Conservation (phyloP, 78 protist genomes). For the Polysphondylium violaceum region DNA sequence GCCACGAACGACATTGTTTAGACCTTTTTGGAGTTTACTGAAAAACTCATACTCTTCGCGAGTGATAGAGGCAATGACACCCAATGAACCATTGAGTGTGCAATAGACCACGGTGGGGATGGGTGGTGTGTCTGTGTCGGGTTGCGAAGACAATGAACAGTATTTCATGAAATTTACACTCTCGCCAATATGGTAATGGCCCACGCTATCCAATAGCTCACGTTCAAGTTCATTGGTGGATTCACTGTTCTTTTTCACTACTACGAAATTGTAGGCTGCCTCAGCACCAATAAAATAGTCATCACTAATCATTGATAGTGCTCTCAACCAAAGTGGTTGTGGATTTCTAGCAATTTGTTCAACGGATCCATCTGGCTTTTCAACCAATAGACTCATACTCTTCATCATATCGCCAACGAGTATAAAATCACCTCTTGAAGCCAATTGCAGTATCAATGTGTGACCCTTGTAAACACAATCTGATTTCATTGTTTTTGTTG, state of each 20-base stretch:
- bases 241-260: slow-evolving; percentile 58
- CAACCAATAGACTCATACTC: slow-evolving; percentile 78
- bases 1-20: slow-evolving; percentile 76
- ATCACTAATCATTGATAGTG: slow-evolving; percentile 86
- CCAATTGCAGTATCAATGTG: slow-evolving; percentile 72
- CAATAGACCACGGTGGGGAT: slow-evolving; percentile 79
- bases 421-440: slow-evolving; percentile 89
- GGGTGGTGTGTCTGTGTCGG: slow-evolving; percentile 8
- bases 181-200: slow-evolving; percentile 92
- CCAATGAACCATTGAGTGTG: slow-evolving; percentile 90
- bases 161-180: slow-evolving; percentile 80
- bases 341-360: slow-evolving; percentile 79
- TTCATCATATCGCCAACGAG: slow-evolving; percentile 95
- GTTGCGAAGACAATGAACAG: slow-evolving; percentile 59
- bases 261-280: slow-evolving; percentile 70
- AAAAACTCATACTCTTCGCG: slow-evolving; percentile 76
- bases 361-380: slow-evolving; percentile 1
- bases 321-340: slow-evolving; percentile 85
- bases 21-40: slow-evolving; percentile 27
- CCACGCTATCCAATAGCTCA: slow-evolving; percentile 76
- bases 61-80: slow-evolving; percentile 84
- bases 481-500: background rate
- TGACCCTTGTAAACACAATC: slow-evolving; percentile 86
- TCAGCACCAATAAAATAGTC: slow-evolving; percentile 92
- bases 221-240: slow-evolving; percentile 91